Percentiles rank a stretch among this genome's conserved stretches.
These are phyloP conservation scores for Silene uniflora DNA, from an alignment of 148 eudicot species.

Conservation along the genomic window DNA sequence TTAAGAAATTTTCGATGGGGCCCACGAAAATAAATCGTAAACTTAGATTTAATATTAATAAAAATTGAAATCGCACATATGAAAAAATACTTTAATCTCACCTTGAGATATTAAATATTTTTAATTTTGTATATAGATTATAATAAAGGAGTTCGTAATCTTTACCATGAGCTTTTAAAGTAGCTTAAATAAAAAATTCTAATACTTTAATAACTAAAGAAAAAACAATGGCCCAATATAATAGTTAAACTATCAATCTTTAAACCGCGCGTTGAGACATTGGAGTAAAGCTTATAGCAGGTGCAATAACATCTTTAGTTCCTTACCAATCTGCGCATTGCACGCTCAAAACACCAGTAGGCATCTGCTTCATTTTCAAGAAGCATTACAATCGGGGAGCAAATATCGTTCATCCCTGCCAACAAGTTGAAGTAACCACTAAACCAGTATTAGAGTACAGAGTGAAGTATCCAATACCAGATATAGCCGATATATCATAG, in stretches of 20 bases:
- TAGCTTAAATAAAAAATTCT: not conserved
- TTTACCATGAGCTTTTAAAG: not conserved
- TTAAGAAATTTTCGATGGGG: too few species aligned
- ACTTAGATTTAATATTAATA: too few species aligned
- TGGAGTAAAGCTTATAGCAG: conserved; percentile 5
- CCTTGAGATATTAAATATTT: too few species aligned
- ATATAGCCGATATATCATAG: too few species aligned
- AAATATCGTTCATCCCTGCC: conserved; percentile 94
- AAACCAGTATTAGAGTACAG: not conserved
- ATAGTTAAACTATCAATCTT: not conserved
- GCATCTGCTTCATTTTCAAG: conserved; percentile 91
- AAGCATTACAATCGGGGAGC: conserved; percentile 91
- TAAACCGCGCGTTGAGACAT: not conserved
- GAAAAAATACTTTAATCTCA: too few species aligned
- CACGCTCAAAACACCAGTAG: conserved; percentile 92
- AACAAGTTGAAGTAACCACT: conserved; percentile 19
- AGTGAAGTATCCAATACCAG: too few species aligned
- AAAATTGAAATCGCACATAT: too few species aligned
- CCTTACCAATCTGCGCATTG: conserved; percentile 96
- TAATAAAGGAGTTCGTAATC: too few species aligned
- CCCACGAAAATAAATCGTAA: too few species aligned
- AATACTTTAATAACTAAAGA: not conserved
- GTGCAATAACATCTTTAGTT: not conserved
- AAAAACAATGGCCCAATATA: not conserved
- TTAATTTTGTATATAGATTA: too few species aligned